phyloP scores from a whole-genome alignment of 805 yeast species.

The Diddensiella caesifluorescens region DNA sequence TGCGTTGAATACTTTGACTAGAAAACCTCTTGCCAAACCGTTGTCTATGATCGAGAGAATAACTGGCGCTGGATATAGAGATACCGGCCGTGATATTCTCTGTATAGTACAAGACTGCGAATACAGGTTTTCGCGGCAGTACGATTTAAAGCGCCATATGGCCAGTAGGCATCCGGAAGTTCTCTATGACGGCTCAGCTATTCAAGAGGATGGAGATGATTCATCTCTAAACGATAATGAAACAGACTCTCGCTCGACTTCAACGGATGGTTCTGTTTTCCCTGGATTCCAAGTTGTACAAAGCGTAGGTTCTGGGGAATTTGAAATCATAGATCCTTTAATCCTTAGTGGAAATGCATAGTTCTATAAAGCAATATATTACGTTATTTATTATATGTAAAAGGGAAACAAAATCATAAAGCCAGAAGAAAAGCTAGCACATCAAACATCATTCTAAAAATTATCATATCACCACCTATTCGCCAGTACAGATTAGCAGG shows the following conservation, averaged over 20 bases:
- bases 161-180: slow-evolving; percentile 14
- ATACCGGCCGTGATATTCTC: slow-evolving; percentile 24
- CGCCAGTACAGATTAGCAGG: neutral
- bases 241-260: neutral
- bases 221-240: neutral
- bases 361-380: neutral
- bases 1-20: neutral
- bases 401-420: neutral
- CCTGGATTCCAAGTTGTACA: slow-evolving; percentile 1
- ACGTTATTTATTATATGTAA: slow-evolving; percentile 2
- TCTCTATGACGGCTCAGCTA: neutral
- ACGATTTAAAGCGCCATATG: slow-evolving; percentile 37
- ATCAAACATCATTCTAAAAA: neutral
- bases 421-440: neutral
- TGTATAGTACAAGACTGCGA: slow-evolving; percentile 33
- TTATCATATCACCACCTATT: neutral
- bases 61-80: slow-evolving; percentile 34
- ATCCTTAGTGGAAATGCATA: slow-evolving; percentile 4
- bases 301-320: slow-evolving; percentile 1
- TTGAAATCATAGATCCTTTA: slow-evolving; percentile 2
- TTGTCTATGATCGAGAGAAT: slow-evolving; percentile 29
- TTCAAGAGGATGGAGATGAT: neutral
- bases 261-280: neutral
- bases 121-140: slow-evolving; percentile 33
- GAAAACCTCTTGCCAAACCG: slow-evolving; percentile 9